Conservation (phyloP, 345 rosid species). For the Lepidium aucheri region DNA sequence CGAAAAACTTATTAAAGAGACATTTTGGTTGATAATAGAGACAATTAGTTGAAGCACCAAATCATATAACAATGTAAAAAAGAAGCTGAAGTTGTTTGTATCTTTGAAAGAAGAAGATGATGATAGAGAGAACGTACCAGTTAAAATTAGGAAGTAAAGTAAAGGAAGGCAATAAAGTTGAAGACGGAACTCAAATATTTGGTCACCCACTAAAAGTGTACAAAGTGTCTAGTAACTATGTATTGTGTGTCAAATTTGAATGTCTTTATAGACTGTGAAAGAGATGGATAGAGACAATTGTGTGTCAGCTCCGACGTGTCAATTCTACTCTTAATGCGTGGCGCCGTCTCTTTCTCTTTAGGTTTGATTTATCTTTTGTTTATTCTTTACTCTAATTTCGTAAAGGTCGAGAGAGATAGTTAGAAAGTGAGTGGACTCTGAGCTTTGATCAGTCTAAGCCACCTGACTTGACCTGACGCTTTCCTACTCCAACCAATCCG, state of each 20-base stretch:
- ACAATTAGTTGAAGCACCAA: not conserved
- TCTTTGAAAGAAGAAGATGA: not conserved
- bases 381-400: not conserved
- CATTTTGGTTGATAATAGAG: no score
- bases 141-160: no score
- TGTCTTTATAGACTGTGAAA: not conserved
- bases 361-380: not conserved
- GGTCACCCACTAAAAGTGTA: not conserved
- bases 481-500: not conserved
- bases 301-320: conserved; percentile 23
- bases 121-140: not conserved
- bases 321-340: conserved; percentile 1
- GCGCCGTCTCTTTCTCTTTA: conserved; percentile 4
- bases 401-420: not conserved
- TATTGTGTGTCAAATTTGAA: no score
- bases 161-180: not conserved
- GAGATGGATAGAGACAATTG: not conserved
- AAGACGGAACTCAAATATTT: conserved; percentile 1
- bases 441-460: not conserved
- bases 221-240: not conserved
- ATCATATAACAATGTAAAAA: no score
- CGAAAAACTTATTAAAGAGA: not conserved
- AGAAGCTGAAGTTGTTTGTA: not conserved
- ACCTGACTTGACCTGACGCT: not conserved
- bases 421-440: not conserved